These are phyloP conservation scores for Fusarium sp. DNA, from an alignment of 2,329 filamentous ascomycete species.

Conservation along the genomic window DNA sequence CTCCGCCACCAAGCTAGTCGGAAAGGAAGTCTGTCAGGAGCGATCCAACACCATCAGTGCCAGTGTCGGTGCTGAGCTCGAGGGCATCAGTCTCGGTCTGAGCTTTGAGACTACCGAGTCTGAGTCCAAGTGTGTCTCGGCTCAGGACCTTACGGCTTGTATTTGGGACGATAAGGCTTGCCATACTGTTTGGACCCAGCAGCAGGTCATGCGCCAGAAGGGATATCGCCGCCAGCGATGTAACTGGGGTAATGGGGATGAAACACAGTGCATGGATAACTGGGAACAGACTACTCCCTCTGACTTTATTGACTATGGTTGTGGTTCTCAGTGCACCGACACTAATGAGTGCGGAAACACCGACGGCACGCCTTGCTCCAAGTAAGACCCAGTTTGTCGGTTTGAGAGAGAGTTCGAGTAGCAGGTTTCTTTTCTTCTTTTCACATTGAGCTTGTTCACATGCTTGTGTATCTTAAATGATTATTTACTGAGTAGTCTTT, in stretches of 20 bases:
- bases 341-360: not conserved
- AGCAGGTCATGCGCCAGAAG: slow-evolving; percentile 12
- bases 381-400: not conserved
- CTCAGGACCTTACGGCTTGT: slow-evolving; percentile 9
- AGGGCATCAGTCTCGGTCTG: not conserved
- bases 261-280: slow-evolving; percentile 16
- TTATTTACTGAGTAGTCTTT: no score
- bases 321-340: slow-evolving; percentile 7
- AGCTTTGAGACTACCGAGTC: not conserved
- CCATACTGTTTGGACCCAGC: slow-evolving; percentile 26
- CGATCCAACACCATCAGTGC: not conserved
- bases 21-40: slow-evolving; percentile 11
- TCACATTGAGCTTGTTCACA: no score
- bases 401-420: not conserved
- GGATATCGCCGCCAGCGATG: slow-evolving; percentile 13
- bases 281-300: slow-evolving; percentile 20
- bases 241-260: slow-evolving; percentile 3
- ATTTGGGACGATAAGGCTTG: slow-evolving; percentile 7
- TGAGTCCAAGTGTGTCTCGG: slow-evolving; percentile 2
- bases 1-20: slow-evolving; percentile 6
- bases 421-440: no score
- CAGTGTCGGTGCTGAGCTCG: not conserved
- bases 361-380: not conserved
- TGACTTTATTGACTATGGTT: slow-evolving; percentile 4
- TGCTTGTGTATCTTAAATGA: no score